Conservation (phyloP, 768 basidiomycete genomes). For the Cystofilobasidium bisporidii region DNA sequence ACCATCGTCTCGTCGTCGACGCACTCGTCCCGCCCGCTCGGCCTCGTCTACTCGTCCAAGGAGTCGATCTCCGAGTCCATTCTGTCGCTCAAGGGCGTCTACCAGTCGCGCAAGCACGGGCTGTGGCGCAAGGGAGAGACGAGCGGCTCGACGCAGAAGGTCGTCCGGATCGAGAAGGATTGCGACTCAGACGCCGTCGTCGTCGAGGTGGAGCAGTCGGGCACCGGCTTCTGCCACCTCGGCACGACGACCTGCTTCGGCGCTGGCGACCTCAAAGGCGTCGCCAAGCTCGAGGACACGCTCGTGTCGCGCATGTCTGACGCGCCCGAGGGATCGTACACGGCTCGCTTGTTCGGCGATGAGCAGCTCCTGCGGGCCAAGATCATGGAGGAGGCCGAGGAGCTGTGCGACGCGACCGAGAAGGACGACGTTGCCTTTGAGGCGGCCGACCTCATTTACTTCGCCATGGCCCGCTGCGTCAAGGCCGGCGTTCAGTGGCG, state of each 20-base stretch:
- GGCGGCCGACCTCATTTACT: slow-evolving; percentile 90
- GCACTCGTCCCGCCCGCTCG: slow-evolving; percentile 47
- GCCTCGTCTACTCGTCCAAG: slow-evolving; percentile 87
- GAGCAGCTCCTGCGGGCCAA: slow-evolving; percentile 73
- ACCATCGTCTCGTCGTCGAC: slow-evolving; percentile 68
- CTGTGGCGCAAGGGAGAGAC: slow-evolving; percentile 97
- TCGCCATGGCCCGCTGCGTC: slow-evolving; percentile 74
- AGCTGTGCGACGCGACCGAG: slow-evolving; percentile 72
- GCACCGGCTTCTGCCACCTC: slow-evolving; percentile 88
- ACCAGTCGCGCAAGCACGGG: slow-evolving; percentile 91
- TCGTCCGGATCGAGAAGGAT: slow-evolving; percentile 71
- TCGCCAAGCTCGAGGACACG: slow-evolving; percentile 70
- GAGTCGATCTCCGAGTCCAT: slow-evolving; percentile 82
- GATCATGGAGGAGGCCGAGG: slow-evolving; percentile 97
- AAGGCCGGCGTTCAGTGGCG: slow-evolving; percentile 67
- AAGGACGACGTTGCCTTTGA: slow-evolving; percentile 84
- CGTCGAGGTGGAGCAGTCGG: slow-evolving; percentile 76
- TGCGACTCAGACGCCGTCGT: slow-evolving; percentile 90
- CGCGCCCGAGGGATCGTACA: slow-evolving; percentile 88
- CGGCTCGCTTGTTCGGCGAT: slow-evolving; percentile 73
- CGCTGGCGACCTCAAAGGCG: slow-evolving; percentile 57
- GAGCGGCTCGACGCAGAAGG: slow-evolving; percentile 82
- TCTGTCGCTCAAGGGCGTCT: slow-evolving; percentile 77
- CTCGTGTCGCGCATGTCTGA: slow-evolving; percentile 59
- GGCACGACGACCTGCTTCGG: slow-evolving; percentile 73